Percentiles rank a stretch among this genome's conserved stretches.
phyloP scores from a whole-genome alignment of 2,329 filamentous ascomycete species.

The Neofusicoccum sp. region DNA sequence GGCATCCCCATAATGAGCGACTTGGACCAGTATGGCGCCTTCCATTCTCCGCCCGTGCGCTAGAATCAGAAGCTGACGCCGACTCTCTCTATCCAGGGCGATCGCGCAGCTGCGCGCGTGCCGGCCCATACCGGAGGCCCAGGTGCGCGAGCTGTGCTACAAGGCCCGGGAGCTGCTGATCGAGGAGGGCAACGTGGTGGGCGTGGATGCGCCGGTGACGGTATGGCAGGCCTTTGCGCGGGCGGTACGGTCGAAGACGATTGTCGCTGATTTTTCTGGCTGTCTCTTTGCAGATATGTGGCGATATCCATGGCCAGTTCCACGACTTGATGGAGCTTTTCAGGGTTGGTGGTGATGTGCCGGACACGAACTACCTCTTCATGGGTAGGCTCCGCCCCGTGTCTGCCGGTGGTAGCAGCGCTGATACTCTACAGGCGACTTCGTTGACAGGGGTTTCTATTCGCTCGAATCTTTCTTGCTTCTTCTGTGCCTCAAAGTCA shows the following conservation, averaged over 20 bases:
- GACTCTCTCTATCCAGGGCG: slow-evolving; percentile 56
- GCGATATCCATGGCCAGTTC: slow-evolving; percentile 95
- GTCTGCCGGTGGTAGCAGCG: background rate
- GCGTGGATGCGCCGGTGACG: slow-evolving; percentile 90
- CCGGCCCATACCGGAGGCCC: slow-evolving; percentile 89
- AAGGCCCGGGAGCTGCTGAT: slow-evolving; percentile 95
- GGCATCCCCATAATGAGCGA: slow-evolving; percentile 71
- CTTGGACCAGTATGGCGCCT: slow-evolving; percentile 71
- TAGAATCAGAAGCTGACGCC: background rate
- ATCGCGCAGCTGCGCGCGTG: slow-evolving; percentile 95
- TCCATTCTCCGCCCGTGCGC: background rate
- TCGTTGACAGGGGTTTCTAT: slow-evolving; percentile 97
- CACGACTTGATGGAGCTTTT: slow-evolving; percentile 97
- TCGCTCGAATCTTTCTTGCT: slow-evolving; percentile 95
- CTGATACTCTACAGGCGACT: slow-evolving; percentile 65
- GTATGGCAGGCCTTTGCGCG: slow-evolving; percentile 47
- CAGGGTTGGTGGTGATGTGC: slow-evolving; percentile 86
- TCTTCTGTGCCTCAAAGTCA: slow-evolving; percentile 91
- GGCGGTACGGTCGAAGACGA: slow-evolving; percentile 21
- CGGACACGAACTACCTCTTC: slow-evolving; percentile 94
- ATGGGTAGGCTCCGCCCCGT: slow-evolving; percentile 62
- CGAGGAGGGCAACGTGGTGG: slow-evolving; percentile 96
- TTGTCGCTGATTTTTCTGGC: slow-evolving; percentile 16
- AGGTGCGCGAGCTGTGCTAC: slow-evolving; percentile 96
- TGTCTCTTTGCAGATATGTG: slow-evolving; percentile 67